A percentile compares a stretch with the other conserved stretches of the same genome.
phyloP scores from a whole-genome alignment of 768 basidiomycete species.

The Trametes gibbosa region DNA sequence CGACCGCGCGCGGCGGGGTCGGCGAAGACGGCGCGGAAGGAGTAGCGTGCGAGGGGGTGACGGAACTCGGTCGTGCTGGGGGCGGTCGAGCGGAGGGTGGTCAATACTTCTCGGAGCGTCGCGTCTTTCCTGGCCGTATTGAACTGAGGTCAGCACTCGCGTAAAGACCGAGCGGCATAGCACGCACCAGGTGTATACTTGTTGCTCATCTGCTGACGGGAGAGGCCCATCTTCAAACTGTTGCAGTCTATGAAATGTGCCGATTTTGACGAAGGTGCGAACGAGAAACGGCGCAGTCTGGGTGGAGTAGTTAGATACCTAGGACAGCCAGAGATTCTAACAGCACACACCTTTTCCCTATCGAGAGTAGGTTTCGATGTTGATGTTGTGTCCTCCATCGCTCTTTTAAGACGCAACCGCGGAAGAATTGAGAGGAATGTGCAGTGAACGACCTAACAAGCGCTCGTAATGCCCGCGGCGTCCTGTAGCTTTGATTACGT shows the following conservation, averaged over 20 bases:
- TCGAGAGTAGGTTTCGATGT: conserved; percentile 47
- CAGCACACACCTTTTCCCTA: conserved; percentile 43
- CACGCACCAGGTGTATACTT: conserved; percentile 72
- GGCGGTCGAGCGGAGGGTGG: conserved; percentile 69
- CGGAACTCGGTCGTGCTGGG: conserved; percentile 70
- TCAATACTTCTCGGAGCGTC: conserved; percentile 74
- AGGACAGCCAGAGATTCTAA: neutral
- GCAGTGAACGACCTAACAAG: neutral
- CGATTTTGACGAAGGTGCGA: conserved; percentile 79
- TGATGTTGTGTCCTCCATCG: conserved; percentile 41
- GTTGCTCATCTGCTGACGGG: conserved; percentile 79
- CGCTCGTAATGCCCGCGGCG: neutral
- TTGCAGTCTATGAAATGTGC: conserved; percentile 67
- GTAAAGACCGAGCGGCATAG: neutral
- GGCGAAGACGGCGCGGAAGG: conserved; percentile 77
- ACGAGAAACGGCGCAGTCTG: conserved; percentile 83
- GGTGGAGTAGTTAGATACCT: neutral
- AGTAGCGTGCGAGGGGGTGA: conserved; percentile 79
- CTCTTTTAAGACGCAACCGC: too few relatives aligned
- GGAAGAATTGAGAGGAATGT: too few relatives aligned
- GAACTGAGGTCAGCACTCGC: neutral
- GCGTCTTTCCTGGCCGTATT: conserved; percentile 66
- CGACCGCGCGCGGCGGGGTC: conserved; percentile 70
- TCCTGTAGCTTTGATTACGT: neutral
- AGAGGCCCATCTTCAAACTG: conserved; percentile 77